Conservation (phyloP, 148 eudicot genomes). For the Nyssa sinensis region DNA sequence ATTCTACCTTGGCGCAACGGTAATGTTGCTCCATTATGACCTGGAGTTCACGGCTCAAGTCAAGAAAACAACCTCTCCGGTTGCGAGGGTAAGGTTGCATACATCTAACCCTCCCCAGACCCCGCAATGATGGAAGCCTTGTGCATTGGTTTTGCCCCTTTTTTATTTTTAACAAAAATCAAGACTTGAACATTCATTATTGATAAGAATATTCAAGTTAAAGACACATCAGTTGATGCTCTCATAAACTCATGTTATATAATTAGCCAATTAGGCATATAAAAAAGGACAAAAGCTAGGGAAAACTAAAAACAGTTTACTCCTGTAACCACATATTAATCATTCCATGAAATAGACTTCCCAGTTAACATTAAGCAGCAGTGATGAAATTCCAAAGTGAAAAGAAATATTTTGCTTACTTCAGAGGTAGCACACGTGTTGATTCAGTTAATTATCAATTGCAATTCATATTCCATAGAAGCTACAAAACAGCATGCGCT, state of each 20-base stretch:
- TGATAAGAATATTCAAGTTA: not conserved
- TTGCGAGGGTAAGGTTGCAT: too few relatives aligned
- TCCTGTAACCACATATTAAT: not conserved
- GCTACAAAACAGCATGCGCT: not conserved
- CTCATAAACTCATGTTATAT: not conserved
- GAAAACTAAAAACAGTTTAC: not conserved
- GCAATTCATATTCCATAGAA: not conserved
- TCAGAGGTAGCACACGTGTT: not conserved
- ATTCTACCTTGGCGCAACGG: too few relatives aligned
- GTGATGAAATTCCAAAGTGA: not conserved
- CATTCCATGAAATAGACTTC: not conserved
- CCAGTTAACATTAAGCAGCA: not conserved
- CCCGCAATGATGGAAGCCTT: too few relatives aligned
- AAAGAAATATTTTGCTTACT: not conserved
- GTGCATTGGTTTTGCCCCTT: too few relatives aligned
- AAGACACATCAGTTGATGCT: not conserved
- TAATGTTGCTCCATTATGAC: too few relatives aligned
- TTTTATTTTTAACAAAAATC: too few relatives aligned
- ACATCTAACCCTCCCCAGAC: too few relatives aligned
- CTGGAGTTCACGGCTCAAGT: too few relatives aligned
- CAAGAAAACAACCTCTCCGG: too few relatives aligned
- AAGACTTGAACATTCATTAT: not conserved
- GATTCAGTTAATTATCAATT: not conserved
- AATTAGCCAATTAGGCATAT: not conserved
- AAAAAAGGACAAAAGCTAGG: not conserved